Percentiles rank a stretch among this genome's conserved stretches.
Evolutionary conservation across 106 monocot genomes (phyloP).

Genomic region (Acorus gramineus): DNA sequence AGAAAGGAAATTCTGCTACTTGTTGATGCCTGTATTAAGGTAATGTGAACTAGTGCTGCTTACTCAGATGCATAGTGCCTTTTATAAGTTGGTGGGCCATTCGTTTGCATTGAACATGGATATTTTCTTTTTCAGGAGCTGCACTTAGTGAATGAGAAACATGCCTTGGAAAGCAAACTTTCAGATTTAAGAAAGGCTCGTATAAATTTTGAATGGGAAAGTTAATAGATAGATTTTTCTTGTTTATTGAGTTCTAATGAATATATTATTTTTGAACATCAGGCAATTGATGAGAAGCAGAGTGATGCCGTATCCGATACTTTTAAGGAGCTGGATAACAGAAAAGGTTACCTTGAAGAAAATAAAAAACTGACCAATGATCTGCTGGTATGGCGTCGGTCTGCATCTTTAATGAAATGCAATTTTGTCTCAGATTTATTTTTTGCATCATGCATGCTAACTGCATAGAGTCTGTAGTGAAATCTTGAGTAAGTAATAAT

Average conservation of each 20-base stretch:
- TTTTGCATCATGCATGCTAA: background rate
- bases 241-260: background rate
- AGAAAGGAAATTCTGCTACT: constrained; percentile 70
- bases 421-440: background rate
- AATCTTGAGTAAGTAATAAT: no score
- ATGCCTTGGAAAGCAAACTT: constrained; percentile 66
- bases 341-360: constrained; percentile 58
- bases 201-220: background rate
- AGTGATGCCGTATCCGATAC: constrained; percentile 57
- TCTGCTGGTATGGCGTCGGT: constrained; percentile 37
- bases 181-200: constrained; percentile 64
- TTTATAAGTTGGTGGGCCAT: no score
- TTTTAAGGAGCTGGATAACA: constrained; percentile 53
- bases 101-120: no score
- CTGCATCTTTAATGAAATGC: background rate
- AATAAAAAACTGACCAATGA: constrained; percentile 55
- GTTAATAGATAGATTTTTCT: constrained; percentile 1
- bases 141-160: constrained; percentile 67
- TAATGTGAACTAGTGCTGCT: constrained; percentile 2
- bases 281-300: constrained; percentile 88
- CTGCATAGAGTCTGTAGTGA: no score
- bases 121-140: constrained; percentile 43
- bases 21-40: constrained; percentile 49
- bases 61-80: no score
- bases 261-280: constrained; percentile 2